A percentile compares a stretch with the other conserved stretches of the same genome.
These are phyloP conservation scores for Hericium erinaceus DNA, from an alignment of 768 basidiomycete species.

Conservation along the genomic window DNA sequence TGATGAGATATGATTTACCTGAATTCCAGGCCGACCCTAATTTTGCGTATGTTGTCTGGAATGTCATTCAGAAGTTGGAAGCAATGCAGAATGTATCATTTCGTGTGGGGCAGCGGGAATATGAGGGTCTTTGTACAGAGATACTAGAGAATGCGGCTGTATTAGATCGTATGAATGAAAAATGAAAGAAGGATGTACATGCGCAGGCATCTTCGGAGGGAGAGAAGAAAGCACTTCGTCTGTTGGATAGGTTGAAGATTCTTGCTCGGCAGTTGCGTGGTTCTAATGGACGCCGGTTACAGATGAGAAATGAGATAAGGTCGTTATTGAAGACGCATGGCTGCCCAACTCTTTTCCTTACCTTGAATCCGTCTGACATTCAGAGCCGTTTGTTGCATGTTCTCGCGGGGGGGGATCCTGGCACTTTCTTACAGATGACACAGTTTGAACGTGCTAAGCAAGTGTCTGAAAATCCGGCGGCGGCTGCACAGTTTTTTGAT, in stretches of 20 bases:
- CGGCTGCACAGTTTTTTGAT: conserved; percentile 33
- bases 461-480: conserved; percentile 30
- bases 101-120: too few relatives aligned
- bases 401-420: conserved; percentile 26
- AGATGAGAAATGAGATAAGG: neutral
- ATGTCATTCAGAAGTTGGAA: neutral
- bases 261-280: neutral
- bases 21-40: neutral
- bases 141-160: too few relatives aligned
- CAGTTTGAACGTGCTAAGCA: conserved; percentile 24
- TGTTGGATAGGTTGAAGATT: neutral
- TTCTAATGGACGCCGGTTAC: neutral
- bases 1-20: neutral
- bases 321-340: neutral
- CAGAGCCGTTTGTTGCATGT: conserved; percentile 34
- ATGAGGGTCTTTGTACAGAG: too few relatives aligned
- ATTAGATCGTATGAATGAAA: too few relatives aligned
- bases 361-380: conserved; percentile 31
- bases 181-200: neutral
- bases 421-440: conserved; percentile 24
- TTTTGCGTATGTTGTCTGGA: neutral
- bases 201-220: too few relatives aligned
- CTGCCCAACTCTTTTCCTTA: neutral
- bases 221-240: too few relatives aligned
- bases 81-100: too few relatives aligned